A percentile compares a stretch with the other conserved stretches of the same genome.
Conservation (phyloP, 257 asterid genomes). For the Galeopsis tetrahit region DNA sequence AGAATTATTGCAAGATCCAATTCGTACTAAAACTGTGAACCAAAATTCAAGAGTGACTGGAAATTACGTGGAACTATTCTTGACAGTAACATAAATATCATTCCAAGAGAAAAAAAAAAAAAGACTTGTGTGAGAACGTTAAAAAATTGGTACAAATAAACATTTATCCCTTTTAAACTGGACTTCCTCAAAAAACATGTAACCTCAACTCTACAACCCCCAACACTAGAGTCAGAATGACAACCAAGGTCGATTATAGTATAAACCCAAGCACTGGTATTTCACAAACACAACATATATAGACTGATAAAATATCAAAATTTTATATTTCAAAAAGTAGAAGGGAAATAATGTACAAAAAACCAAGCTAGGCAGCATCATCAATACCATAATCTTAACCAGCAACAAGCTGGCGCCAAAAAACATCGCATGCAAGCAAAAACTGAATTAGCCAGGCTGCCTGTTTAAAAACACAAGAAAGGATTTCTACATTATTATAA, state of each 20-base stretch:
- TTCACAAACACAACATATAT: not conserved
- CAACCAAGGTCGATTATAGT: not conserved
- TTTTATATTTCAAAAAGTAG: not conserved
- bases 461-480: not conserved
- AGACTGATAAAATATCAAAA: not conserved
- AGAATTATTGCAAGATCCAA: not conserved
- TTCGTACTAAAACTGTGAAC: no score
- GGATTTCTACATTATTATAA: conserved; percentile 6
- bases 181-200: no score
- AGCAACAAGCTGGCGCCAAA: conserved; percentile 21
- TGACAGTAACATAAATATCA: no score
- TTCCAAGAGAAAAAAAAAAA: no score
- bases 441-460: conserved; percentile 19
- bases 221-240: not conserved
- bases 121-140: no score
- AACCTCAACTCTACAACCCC: not conserved
- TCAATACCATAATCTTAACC: not conserved
- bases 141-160: no score
- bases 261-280: not conserved
- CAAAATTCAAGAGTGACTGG: no score
- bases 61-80: no score
- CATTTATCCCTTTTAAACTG: no score
- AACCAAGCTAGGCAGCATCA: conserved; percentile 4
- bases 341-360: conserved; percentile 29
- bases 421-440: not conserved